A percentile compares a stretch with the other conserved stretches of the same genome.
Evolutionary conservation across 2,329 filamentous ascomycete genomes (phyloP).

Genomic region (Magnaporthiopsis incrustans): DNA sequence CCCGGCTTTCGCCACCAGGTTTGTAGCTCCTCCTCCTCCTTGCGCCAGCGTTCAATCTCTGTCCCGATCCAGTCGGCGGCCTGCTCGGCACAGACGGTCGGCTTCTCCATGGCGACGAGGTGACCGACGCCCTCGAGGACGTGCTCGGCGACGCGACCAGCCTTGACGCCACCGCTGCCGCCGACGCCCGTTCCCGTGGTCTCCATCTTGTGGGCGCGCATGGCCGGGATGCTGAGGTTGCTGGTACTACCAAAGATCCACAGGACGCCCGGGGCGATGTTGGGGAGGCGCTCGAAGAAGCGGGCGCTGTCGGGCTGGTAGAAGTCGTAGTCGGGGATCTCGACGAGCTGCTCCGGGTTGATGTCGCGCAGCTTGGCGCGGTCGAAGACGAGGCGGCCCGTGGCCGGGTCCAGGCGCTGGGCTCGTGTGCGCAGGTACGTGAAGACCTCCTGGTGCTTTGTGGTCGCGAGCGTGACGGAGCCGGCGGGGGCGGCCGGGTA

Average conservation of each 20-base stretch:
- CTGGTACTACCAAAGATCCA: slow-evolving; percentile 62
- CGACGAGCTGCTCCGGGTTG: slow-evolving; percentile 26
- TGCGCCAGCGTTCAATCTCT: slow-evolving; percentile 50
- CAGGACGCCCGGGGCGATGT: slow-evolving; percentile 56
- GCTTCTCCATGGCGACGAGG: slow-evolving; percentile 75
- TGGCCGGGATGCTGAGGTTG: slow-evolving; percentile 41
- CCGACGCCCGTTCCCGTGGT: slow-evolving; percentile 58
- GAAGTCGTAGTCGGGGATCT: slow-evolving; percentile 40
- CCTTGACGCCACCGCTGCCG: slow-evolving; percentile 56
- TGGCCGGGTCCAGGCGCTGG: slow-evolving; percentile 29
- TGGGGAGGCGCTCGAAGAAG: slow-evolving; percentile 48
- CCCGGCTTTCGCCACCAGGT: slow-evolving; percentile 41
- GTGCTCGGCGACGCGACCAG: slow-evolving; percentile 59
- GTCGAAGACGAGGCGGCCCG: slow-evolving; percentile 29
- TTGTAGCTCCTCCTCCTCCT: slow-evolving; percentile 47
- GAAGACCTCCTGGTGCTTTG: slow-evolving; percentile 82
- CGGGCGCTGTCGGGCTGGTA: slow-evolving; percentile 58
- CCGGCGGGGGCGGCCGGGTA: slow-evolving; percentile 35
- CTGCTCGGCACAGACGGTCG: slow-evolving; percentile 54
- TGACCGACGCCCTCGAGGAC: slow-evolving; percentile 63
- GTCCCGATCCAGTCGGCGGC: slow-evolving; percentile 47
- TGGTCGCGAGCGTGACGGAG: slow-evolving; percentile 62
- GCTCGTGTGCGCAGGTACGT: slow-evolving; percentile 61
- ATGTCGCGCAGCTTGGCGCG: slow-evolving; percentile 36
- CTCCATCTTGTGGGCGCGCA: slow-evolving; percentile 50